These are phyloP conservation scores for Termitomyces sp. DNA, from an alignment of 768 basidiomycete genomes.

Conservation along the genomic window DNA sequence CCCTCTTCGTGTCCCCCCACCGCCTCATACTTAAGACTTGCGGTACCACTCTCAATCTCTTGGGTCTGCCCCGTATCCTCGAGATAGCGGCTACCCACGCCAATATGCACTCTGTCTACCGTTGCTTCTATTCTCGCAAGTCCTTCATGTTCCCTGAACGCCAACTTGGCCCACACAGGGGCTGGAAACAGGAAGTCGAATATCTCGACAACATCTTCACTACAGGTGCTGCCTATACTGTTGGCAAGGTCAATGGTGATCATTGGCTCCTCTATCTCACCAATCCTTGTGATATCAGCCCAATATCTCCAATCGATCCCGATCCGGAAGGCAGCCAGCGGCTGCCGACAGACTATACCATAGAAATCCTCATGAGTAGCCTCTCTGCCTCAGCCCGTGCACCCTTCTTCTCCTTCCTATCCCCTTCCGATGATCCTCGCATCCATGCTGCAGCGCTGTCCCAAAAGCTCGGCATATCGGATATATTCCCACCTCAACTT, in stretches of 20 bases:
- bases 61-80: constrained; percentile 91
- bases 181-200: constrained; percentile 91
- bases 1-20: constrained; percentile 91
- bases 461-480: constrained; percentile 67
- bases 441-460: constrained; percentile 60
- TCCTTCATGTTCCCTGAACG: constrained; percentile 99
- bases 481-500: constrained; percentile 73
- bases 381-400: constrained; percentile 70
- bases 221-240: constrained; percentile 89
- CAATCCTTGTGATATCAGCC: constrained; percentile 34
- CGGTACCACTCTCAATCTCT: constrained; percentile 95
- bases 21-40: constrained; percentile 98
- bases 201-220: constrained; percentile 88
- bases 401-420: constrained; percentile 59
- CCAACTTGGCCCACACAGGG: constrained; percentile 86
- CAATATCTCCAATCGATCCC: constrained; percentile 5
- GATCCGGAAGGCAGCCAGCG: constrained; percentile 13
- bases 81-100: constrained; percentile 79
- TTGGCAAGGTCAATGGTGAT: constrained; percentile 97
- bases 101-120: constrained; percentile 64
- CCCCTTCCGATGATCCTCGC: constrained; percentile 25
- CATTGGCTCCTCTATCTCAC: constrained; percentile 98
- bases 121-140: constrained; percentile 97
- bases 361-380: constrained; percentile 97
- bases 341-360: constrained; percentile 73